These are phyloP conservation scores for Aspergillus chevalieri DNA, from an alignment of 2,329 filamentous ascomycete species.

Conservation along the genomic window DNA sequence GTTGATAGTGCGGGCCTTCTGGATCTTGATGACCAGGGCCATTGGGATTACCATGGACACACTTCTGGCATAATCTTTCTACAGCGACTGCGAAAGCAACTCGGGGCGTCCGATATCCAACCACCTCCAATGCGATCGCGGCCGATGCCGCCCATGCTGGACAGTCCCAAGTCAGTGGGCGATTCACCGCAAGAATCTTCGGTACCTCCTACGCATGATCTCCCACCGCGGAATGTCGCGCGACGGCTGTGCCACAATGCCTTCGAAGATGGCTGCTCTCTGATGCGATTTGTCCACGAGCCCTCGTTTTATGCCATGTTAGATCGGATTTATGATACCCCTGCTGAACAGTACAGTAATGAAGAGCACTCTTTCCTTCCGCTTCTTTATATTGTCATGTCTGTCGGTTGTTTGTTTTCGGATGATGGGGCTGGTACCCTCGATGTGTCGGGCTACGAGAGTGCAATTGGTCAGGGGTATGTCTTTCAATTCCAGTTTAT, in stretches of 20 bases:
- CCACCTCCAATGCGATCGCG: constrained; percentile 46
- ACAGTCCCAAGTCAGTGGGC: constrained; percentile 61
- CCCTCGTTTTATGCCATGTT: constrained; percentile 74
- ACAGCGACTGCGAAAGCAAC: constrained; percentile 77
- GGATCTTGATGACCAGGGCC: constrained; percentile 82
- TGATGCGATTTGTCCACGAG: constrained; percentile 70
- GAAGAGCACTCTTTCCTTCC: constrained; percentile 65
- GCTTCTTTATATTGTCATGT: constrained; percentile 63
- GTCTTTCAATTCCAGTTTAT: constrained; percentile 8
- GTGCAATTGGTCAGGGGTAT: constrained; percentile 52
- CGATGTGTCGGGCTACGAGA: constrained; percentile 42
- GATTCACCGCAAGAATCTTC: constrained; percentile 58
- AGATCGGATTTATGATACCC: constrained; percentile 68
- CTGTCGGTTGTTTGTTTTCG: constrained; percentile 67
- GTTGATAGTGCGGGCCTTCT: constrained; percentile 86
- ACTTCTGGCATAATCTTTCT: constrained; percentile 90
- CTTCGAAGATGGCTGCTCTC: constrained; percentile 56
- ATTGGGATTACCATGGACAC: constrained; percentile 92
- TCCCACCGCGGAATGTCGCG: constrained; percentile 60
- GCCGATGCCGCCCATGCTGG: constrained; percentile 55
- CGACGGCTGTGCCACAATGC: constrained; percentile 53
- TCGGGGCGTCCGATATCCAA: constrained; percentile 60
- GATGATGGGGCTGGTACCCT: constrained; percentile 49
- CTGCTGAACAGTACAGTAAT: constrained; percentile 56
- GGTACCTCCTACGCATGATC: constrained; percentile 53